Evolutionary conservation across 2,329 filamentous ascomycete species (phyloP), one percentile per base, ranked within the genome.

Genomic region (Coniochaeta sp.): DNA sequence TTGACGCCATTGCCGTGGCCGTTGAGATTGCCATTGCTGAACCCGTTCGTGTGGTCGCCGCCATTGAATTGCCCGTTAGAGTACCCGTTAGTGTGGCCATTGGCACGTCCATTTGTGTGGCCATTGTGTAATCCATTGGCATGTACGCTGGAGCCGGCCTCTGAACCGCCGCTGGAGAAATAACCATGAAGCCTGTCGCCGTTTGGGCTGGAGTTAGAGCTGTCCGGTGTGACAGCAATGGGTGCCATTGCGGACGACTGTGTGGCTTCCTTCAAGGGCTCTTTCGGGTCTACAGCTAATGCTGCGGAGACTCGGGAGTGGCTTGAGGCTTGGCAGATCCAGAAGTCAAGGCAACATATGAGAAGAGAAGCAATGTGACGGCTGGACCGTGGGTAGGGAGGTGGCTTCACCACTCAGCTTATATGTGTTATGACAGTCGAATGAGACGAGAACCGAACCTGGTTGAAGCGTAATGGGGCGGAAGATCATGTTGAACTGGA

Each of bases 211-310:
- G 64, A 62, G n/a, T 63, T 65, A 30, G 67, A 66, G 63, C 66
- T 65, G 55, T 70, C 68, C 8, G 69, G 68, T 6, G 68, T 68
- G 50, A 69, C 60, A 60, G 68, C 69, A 34, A 69, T 70, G 61
- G 69, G 69, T 47, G 68, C 64, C 68, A 70, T 70, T 54, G 44
- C 36, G 55, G 58, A 26, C 56, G 58, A 57, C 61, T 52, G 34
- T 61, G 36, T 52, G 57, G 59, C n/a, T n/a, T 58, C 55, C 59
- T 58, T 58, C 61, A 60, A 63, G 42, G 58, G 57, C 50, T 57
- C 22, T 19, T 34, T 36, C 40, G 24, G 58, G 44, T 54, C 44
- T 54, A 36, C 44, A 57, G 55, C 55, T 5, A 28, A 24, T 44
- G 34, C 38, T 57, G 55, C 38, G 34, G 26, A 40, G 38, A 30